Percentiles rank a stretch among this genome's conserved stretches.
Conservation (phyloP, 805 yeast genomes). For the Candida boidinii region DNA sequence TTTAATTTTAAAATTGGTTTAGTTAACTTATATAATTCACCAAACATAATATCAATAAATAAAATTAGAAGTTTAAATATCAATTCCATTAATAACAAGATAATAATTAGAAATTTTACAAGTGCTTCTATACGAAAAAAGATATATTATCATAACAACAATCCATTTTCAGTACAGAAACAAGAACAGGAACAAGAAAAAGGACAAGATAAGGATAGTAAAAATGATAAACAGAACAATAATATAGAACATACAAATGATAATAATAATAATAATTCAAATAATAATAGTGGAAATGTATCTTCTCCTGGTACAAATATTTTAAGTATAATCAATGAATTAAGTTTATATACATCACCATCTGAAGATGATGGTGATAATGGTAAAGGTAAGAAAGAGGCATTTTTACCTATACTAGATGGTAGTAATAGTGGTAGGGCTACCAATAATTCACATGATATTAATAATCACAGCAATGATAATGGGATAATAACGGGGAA, state of each 20-base stretch:
- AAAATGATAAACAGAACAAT: too few relatives aligned
- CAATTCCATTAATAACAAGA: too few relatives aligned
- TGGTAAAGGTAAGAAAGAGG: constrained; percentile 3
- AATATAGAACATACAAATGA: not conserved
- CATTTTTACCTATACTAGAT: constrained; percentile 1
- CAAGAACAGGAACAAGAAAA: too few relatives aligned
- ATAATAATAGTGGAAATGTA: not conserved
- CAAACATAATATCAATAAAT: not conserved
- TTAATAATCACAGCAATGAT: not conserved
- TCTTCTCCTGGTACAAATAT: constrained; percentile 17
- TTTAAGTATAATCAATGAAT: constrained; percentile 18
- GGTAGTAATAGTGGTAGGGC: constrained; percentile 6
- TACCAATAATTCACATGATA: constrained; percentile 1
- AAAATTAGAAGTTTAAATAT: too few relatives aligned
- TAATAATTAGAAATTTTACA: too few relatives aligned
- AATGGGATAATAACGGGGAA: not conserved
- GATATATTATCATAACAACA: too few relatives aligned
- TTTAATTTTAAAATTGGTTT: too few relatives aligned
- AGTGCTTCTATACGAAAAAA: too few relatives aligned
- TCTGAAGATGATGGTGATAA: constrained; percentile 17
- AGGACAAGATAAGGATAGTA: too few relatives aligned
- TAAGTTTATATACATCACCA: too few relatives aligned
- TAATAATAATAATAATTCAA: constrained; percentile 6
- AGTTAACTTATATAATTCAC: too few relatives aligned
- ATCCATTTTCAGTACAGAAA: not conserved